These are phyloP conservation scores for Domatiomyces catenatus DNA, from an alignment of 2,329 filamentous ascomycete species.

Conservation along the genomic window DNA sequence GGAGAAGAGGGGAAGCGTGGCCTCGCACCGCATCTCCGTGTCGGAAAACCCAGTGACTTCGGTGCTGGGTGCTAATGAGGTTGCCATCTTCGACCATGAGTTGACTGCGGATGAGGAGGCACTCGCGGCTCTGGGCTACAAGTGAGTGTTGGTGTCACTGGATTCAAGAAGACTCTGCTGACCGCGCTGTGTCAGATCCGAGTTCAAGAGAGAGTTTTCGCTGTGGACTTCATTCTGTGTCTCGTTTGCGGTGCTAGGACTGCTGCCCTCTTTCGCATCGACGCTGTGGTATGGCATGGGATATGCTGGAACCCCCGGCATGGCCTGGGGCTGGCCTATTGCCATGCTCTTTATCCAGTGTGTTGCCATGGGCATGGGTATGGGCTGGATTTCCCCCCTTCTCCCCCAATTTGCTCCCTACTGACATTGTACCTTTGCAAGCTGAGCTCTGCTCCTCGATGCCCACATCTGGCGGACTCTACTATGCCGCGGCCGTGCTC, in stretches of 20 bases:
- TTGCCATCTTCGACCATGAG: conserved; percentile 32
- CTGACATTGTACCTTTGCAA: no score
- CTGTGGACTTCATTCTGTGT: conserved; percentile 63
- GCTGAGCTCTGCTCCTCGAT: conserved; percentile 59
- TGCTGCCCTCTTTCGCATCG: conserved; percentile 56
- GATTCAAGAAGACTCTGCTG: no score
- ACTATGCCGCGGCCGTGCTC: conserved; percentile 58
- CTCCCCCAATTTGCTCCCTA: no score
- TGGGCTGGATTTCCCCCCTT: conserved; percentile 2
- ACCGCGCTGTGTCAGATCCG: conserved; percentile 29
- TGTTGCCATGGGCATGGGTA: conserved; percentile 47
- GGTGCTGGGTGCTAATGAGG: conserved; percentile 34
- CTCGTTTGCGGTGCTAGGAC: conserved; percentile 55
- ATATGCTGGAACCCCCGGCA: conserved; percentile 42
- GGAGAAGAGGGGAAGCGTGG: background rate
- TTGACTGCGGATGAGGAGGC: conserved; percentile 44
- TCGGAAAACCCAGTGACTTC: conserved; percentile 39
- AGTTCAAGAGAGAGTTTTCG: conserved; percentile 56
- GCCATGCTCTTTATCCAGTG: conserved; percentile 58
- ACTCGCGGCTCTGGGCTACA: conserved; percentile 45
- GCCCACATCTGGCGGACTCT: conserved; percentile 56
- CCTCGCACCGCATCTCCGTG: conserved; percentile 22
- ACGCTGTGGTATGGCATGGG: conserved; percentile 57
- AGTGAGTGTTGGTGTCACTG: conserved; percentile 29
- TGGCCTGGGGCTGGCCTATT: conserved; percentile 64